Evolutionary conservation across 495 filamentous ascomycete genomes (phyloP).

Genomic region (Podospora appendiculata): DNA sequence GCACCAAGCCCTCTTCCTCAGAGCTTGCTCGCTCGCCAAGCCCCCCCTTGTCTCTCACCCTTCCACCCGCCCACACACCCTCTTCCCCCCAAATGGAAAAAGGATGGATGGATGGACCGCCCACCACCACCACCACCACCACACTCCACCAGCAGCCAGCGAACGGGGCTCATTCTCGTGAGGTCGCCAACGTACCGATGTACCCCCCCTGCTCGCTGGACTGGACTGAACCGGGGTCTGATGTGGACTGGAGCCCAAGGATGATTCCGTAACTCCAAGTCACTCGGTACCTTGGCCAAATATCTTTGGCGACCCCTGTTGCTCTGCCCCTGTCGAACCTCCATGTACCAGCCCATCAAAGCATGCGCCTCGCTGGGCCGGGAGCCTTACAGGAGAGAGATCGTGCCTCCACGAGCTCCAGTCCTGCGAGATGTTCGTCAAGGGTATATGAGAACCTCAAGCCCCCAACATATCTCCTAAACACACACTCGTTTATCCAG

Average conservation of each 20-base stretch:
- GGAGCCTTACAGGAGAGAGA: conserved; percentile 19
- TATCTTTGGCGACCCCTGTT: too few relatives aligned
- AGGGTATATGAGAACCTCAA: conserved; percentile 28
- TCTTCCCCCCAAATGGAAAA: conserved; percentile 1
- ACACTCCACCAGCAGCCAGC: conserved; percentile 5
- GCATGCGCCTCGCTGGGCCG: conserved; percentile 19
- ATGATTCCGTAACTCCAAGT: background rate
- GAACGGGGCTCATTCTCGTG: conserved; percentile 15
- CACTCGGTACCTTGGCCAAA: conserved; percentile 1
- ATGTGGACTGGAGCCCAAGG: too few relatives aligned
- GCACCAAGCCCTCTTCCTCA: too few relatives aligned
- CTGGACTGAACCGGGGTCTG: too few relatives aligned
- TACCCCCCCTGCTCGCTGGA: conserved; percentile 2
- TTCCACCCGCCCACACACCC: conserved; percentile 2
- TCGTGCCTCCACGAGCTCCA: conserved; percentile 25
- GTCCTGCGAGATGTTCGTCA: conserved; percentile 16
- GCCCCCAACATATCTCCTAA: conserved; percentile 8
- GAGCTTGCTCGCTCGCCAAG: too few relatives aligned
- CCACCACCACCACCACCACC: background rate
- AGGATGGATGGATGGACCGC: background rate
- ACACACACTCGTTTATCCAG: conserved; percentile 5
- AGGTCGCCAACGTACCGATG: conserved; percentile 19
- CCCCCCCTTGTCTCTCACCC: too few relatives aligned
- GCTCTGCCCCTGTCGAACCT: conserved; percentile 6
- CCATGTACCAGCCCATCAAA: conserved; percentile 15